A percentile compares a stretch with the other conserved stretches of the same genome.
phyloP scores from a whole-genome alignment of 2,329 filamentous ascomycete species.

The Harringtonia aguacate region DNA sequence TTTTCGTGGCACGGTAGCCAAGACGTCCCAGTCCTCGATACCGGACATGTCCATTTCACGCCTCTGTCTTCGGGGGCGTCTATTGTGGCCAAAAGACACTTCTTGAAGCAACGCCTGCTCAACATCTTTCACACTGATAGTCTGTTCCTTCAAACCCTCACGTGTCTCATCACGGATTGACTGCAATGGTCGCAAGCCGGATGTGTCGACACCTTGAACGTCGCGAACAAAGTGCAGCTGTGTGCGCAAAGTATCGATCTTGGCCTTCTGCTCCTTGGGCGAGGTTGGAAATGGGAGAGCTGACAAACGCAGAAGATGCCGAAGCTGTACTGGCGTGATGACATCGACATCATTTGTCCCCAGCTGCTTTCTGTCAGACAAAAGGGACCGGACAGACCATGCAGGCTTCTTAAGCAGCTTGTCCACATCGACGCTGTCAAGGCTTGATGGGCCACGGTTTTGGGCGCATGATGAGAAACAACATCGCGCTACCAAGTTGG shows the following conservation, averaged over 20 bases:
- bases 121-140: slow-evolving; percentile 48
- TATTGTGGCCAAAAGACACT: slow-evolving; percentile 45
- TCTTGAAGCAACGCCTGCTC: slow-evolving; percentile 48
- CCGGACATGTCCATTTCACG: slow-evolving; percentile 25
- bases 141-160: slow-evolving; percentile 40
- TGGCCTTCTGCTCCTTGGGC: slow-evolving; percentile 51
- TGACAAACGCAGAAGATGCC: slow-evolving; percentile 79
- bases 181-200: slow-evolving; percentile 59
- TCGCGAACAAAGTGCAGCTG: slow-evolving; percentile 88
- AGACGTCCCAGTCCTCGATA: slow-evolving; percentile 58
- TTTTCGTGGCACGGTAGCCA: slow-evolving; percentile 54
- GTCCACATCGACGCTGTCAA: neutral
- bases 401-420: slow-evolving; percentile 40
- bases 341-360: slow-evolving; percentile 18
- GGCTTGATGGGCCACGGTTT: too few relatives aligned
- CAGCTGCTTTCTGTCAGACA: slow-evolving; percentile 21
- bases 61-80: slow-evolving; percentile 27
- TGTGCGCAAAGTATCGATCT: slow-evolving; percentile 65
- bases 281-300: slow-evolving; percentile 66
- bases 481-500: too few relatives aligned
- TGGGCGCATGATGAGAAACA: too few relatives aligned
- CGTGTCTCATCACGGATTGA: slow-evolving; percentile 73
- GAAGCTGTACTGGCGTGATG: slow-evolving; percentile 58
- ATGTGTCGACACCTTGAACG: slow-evolving; percentile 69
- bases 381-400: slow-evolving; percentile 74